Evolutionary conservation across 176 grass and related monocot genomes (phyloP).

Genomic region (Ampelocalamus luodianensis): DNA sequence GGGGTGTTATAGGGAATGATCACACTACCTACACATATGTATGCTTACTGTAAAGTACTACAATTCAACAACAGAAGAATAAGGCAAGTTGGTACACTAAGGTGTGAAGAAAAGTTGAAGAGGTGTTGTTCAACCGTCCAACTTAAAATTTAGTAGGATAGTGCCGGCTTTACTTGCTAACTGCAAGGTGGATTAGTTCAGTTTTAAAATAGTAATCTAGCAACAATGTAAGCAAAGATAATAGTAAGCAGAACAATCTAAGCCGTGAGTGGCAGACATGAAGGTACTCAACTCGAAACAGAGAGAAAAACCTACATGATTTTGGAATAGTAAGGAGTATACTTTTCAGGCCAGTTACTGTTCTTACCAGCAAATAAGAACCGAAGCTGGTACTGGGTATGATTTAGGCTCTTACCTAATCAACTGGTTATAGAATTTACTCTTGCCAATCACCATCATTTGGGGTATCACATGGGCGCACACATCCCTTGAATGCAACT

Average conservation of each 20-base stretch:
- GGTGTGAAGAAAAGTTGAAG: not conserved
- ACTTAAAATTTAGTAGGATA: slow-evolving; percentile 13
- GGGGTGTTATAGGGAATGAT: not conserved
- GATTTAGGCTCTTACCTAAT: not conserved
- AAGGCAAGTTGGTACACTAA: slow-evolving; percentile 34
- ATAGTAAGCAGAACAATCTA: not conserved
- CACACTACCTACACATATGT: not conserved
- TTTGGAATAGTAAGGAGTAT: not conserved
- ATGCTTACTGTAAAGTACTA: slow-evolving; percentile 16
- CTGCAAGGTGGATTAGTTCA: slow-evolving; percentile 3
- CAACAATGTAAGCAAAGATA: not conserved
- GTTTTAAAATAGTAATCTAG: not conserved
- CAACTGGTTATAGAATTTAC: not conserved
- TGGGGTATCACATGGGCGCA: not conserved
- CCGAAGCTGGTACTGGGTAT: not conserved
- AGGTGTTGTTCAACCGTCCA: slow-evolving; percentile 16
- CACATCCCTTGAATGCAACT: not conserved
- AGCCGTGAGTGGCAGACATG: slow-evolving; percentile 11
- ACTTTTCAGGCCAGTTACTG: not conserved
- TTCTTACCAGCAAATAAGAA: not conserved
- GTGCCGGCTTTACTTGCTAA: slow-evolving; percentile 6
- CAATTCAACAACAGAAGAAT: slow-evolving; percentile 24
- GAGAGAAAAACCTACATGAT: not conserved
- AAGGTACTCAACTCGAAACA: not conserved
- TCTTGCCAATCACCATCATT: not conserved